These are phyloP conservation scores for Anthracocystis setariae DNA, from an alignment of 1,284 basidiomycete species.

Conservation along the genomic window DNA sequence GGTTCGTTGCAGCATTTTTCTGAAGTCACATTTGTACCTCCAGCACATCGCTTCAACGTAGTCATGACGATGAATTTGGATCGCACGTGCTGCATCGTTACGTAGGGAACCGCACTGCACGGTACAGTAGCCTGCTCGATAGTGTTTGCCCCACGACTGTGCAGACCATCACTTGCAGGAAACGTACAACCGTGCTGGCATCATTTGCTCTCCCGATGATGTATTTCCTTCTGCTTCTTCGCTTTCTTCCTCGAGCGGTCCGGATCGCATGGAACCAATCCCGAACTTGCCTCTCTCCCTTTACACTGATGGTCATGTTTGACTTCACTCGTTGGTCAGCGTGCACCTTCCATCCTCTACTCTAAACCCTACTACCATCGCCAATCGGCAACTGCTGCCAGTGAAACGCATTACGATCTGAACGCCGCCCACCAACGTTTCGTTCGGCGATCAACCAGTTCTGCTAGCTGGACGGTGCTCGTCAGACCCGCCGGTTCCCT, in stretches of 20 bases:
- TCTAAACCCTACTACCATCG: no score
- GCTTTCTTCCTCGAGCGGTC: background rate
- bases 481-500: no score
- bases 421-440: no score
- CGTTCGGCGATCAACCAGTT: no score
- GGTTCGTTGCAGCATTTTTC: background rate
- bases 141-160: no score
- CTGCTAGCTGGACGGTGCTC: no score
- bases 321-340: no score
- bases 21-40: background rate
- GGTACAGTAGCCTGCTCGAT: no score
- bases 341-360: no score
- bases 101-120: no score
- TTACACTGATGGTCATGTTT: background rate
- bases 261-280: slow-evolving; percentile 9
- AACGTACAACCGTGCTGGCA: background rate
- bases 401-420: no score
- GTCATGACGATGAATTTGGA: background rate
- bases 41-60: background rate
- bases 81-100: background rate
- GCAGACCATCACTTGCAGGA: background rate
- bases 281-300: background rate
- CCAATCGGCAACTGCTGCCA: no score
- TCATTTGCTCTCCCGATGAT: background rate
- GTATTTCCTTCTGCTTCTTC: background rate